Conservation (phyloP, 192 early-diverging fungal species). For the Coemansia sp. region DNA sequence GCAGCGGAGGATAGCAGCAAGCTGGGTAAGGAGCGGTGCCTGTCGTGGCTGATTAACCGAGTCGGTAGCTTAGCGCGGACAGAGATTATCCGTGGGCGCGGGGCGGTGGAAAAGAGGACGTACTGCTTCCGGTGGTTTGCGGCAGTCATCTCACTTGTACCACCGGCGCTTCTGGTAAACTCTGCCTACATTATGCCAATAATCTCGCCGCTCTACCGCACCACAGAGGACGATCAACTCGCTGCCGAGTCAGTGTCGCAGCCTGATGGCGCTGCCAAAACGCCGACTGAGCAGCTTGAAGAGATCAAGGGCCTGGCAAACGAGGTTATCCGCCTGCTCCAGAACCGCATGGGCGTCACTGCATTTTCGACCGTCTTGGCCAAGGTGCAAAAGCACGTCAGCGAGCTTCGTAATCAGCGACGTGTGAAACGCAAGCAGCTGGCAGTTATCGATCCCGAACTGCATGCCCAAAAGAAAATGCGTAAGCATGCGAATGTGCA, state of each 20-base stretch:
- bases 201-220: conserved; percentile 78
- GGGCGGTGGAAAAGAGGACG: conserved; percentile 57
- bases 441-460: conserved; percentile 68
- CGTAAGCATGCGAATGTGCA: conserved; percentile 75
- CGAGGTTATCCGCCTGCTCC: conserved; percentile 77
- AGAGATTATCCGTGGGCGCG: conserved; percentile 44
- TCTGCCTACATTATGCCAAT: conserved; percentile 68
- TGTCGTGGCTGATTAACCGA: conserved; percentile 52
- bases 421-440: conserved; percentile 60
- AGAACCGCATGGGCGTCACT: conserved; percentile 72
- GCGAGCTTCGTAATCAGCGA: conserved; percentile 62
- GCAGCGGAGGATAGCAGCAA: conserved; percentile 3
- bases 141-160: conserved; percentile 72
- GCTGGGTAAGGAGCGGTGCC: conserved; percentile 28
- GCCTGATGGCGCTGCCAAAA: conserved; percentile 16
- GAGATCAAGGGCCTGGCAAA: conserved; percentile 71
- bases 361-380: conserved; percentile 68
- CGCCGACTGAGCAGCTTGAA: conserved; percentile 52
- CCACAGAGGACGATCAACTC: conserved; percentile 61
- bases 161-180: conserved; percentile 54
- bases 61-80: conserved; percentile 38
- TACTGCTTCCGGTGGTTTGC: conserved; percentile 93
- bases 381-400: conserved; percentile 64
- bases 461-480: conserved; percentile 64
- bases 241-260: conserved; percentile 7